Evolutionary conservation across 805 yeast species (phyloP).

Genomic region (Candida mattraensis): DNA sequence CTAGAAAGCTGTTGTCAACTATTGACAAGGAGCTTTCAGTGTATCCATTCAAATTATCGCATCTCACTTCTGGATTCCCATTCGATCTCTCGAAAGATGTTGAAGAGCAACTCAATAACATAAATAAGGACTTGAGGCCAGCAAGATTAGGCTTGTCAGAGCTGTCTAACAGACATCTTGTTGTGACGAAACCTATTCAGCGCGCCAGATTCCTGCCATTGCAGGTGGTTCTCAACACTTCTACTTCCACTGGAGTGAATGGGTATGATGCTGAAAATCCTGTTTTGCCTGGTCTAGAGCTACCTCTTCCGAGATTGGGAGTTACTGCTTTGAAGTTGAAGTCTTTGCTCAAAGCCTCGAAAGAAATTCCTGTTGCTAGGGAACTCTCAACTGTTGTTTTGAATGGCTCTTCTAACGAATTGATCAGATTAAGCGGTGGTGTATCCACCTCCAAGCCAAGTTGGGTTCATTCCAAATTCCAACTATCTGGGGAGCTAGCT

Average conservation of each 20-base stretch:
- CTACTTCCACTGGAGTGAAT: slow-evolving; percentile 65
- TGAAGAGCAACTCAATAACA: slow-evolving; percentile 41
- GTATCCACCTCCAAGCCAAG: slow-evolving; percentile 64
- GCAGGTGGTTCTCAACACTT: slow-evolving; percentile 56
- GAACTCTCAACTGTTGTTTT: slow-evolving; percentile 76
- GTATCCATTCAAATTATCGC: slow-evolving; percentile 85
- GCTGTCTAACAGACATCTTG: slow-evolving; percentile 74
- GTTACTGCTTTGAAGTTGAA: slow-evolving; percentile 67
- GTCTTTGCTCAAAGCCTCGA: slow-evolving; percentile 56
- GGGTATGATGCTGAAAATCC: slow-evolving; percentile 69
- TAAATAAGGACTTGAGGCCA: slow-evolving; percentile 56
- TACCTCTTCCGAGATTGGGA: slow-evolving; percentile 74
- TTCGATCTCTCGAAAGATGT: slow-evolving; percentile 41
- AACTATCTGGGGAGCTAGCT: slow-evolving; percentile 48
- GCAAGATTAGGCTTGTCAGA: slow-evolving; percentile 78
- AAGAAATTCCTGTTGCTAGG: slow-evolving; percentile 64
- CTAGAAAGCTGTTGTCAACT: slow-evolving; percentile 67
- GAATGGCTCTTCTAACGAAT: slow-evolving; percentile 46
- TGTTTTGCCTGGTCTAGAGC: slow-evolving; percentile 66
- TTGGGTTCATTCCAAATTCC: slow-evolving; percentile 83
- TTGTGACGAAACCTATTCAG: slow-evolving; percentile 71
- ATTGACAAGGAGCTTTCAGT: slow-evolving; percentile 79
- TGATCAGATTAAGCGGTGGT: slow-evolving; percentile 83
- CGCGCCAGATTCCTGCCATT: slow-evolving; percentile 74
- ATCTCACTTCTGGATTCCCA: slow-evolving; percentile 65